Evolutionary conservation across 768 basidiomycete genomes (phyloP), one percentile per base, ranked within the genome.

Genomic region (Galerina sulciceps): DNA sequence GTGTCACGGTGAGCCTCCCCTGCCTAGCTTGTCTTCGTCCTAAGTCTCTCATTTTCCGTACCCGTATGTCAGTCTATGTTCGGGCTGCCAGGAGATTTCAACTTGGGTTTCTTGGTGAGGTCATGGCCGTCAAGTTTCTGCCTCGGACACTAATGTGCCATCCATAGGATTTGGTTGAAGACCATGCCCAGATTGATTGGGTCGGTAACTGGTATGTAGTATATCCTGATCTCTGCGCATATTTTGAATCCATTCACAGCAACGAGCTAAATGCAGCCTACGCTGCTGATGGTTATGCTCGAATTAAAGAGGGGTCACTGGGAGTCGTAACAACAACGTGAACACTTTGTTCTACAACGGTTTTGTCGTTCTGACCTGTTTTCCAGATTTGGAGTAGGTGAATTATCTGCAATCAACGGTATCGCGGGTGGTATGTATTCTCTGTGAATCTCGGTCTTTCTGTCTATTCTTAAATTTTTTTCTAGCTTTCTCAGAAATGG

Each of bases 231-330:
- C 55, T 87, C 86, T 59, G 87, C 86, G 59, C 14, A 35, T 34
- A 44, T 11, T 20, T 54, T 63, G 2, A 58, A 10, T 15, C 5
- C 22, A 10, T 10, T 40, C 53, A 0, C 58, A 91, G 91, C 63
- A 93, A 93, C 59, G 90, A 94, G 69, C 79, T 95, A 46, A 93
- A 95, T 62, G 90, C 93, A 0, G 81, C 92, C 0, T 97, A 97
- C 72, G 95, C 95, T 14, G 93, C 93, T 0, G 94, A 96, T 67
- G 95, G 95, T 10, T 96, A 96, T 71, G 93, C 95, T 17, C 84
- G 96, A 57, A 87, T 95, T 52, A 96, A 94, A 63, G 85, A 88
- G 49, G 76, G 80, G 46, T 80, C 84, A 64, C 75, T 93, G 47
- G 91, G 91, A 49, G 91, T 86, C 8, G 73, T 94, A 4, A 73